Percentiles rank a stretch among this genome's conserved stretches.
phyloP scores from a whole-genome alignment of 139 green algal species.

The Nannochloris sp. region DNA sequence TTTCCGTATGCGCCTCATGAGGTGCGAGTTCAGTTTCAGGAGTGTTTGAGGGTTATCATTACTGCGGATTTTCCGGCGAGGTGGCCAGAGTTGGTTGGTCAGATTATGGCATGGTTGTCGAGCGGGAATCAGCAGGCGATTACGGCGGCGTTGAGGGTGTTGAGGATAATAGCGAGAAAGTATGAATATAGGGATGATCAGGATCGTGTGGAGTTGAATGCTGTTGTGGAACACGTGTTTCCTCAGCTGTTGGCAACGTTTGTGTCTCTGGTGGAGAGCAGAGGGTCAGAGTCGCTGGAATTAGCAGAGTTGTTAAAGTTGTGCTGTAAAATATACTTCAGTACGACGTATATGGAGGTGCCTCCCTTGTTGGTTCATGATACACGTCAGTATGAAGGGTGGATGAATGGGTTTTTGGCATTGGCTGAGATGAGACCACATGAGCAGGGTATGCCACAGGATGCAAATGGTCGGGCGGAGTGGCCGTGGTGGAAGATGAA shows the following conservation, averaged over 20 bases:
- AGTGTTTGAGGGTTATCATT: conserved; percentile 75
- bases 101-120: background rate
- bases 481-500: conserved; percentile 93
- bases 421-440: conserved; percentile 63
- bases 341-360: conserved; percentile 80
- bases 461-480: conserved; percentile 44
- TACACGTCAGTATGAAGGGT: conserved; percentile 57
- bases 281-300: conserved; percentile 18
- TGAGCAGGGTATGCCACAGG: conserved; percentile 44
- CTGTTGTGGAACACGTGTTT: conserved; percentile 43
- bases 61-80: conserved; percentile 74
- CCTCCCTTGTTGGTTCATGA: conserved; percentile 57
- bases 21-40: conserved; percentile 70
- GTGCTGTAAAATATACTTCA: conserved; percentile 85
- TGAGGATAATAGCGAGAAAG: conserved; percentile 85
- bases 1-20: conserved; percentile 33
- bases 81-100: conserved; percentile 72
- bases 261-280: conserved; percentile 29
- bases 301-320: conserved; percentile 64
- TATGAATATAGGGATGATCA: conserved; percentile 91
- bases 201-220: conserved; percentile 42
- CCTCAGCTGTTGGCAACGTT: background rate
- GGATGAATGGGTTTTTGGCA: conserved; percentile 71
- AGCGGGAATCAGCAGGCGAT: conserved; percentile 57
- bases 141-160: conserved; percentile 61